Percentiles rank a stretch among this genome's conserved stretches.
These are phyloP conservation scores for Cardamine occulta DNA, from an alignment of 345 rosid species.

Conservation along the genomic window DNA sequence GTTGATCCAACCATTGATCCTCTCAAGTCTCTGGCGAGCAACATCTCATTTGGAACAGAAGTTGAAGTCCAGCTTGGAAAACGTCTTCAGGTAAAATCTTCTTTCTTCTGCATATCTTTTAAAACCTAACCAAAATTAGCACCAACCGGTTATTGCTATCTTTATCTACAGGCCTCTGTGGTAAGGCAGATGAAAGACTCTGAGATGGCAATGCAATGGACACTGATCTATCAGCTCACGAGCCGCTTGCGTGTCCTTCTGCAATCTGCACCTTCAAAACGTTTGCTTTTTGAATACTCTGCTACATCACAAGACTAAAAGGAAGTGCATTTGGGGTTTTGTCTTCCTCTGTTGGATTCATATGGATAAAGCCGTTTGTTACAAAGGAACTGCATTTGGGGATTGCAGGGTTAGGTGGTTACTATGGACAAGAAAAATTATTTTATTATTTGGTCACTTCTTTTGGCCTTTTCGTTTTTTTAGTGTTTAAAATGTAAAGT, in stretches of 20 bases:
- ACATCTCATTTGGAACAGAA: slow-evolving; percentile 87
- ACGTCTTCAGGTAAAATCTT: slow-evolving; percentile 75
- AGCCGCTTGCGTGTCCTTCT: slow-evolving; percentile 87
- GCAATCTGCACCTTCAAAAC: slow-evolving; percentile 89
- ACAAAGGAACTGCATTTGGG: neutral
- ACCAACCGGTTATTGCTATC: neutral
- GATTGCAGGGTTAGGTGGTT: slow-evolving; percentile 15
- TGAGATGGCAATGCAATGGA: slow-evolving; percentile 98
- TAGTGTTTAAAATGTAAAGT: slow-evolving; percentile 30
- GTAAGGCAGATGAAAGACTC: slow-evolving; percentile 98
- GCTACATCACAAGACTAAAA: slow-evolving; percentile 84
- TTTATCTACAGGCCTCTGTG: slow-evolving; percentile 68
- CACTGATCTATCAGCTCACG: slow-evolving; percentile 82
- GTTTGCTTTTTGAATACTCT: slow-evolving; percentile 90
- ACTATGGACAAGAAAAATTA: neutral
- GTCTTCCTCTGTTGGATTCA: slow-evolving; percentile 8
- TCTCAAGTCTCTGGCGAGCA: slow-evolving; percentile 86
- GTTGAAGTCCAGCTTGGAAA: slow-evolving; percentile 97
- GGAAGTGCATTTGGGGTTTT: too few species aligned
- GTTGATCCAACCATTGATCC: slow-evolving; percentile 94
- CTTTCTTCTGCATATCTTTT: neutral
- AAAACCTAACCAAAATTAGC: neutral
- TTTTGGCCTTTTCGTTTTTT: neutral
- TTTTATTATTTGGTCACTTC: slow-evolving; percentile 32
- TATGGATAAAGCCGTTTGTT: slow-evolving; percentile 13